Evolutionary conservation across 169 alveolate genomes (phyloP), one percentile per base, ranked within the genome.

Genomic region (Eimeria acervulina): DNA sequence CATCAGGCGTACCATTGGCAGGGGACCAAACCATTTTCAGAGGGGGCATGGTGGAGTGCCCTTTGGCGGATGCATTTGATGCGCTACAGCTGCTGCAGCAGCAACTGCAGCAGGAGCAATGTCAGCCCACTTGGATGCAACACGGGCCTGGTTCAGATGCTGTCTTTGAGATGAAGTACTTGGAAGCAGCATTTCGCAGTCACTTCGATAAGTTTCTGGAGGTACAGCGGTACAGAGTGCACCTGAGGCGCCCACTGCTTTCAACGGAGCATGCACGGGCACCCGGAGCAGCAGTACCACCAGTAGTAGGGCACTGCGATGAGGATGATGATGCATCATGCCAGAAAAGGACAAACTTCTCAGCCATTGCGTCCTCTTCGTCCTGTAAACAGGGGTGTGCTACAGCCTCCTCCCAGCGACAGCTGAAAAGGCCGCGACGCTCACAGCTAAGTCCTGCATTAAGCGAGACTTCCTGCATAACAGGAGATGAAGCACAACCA

Each of bases 51-150:
- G 59, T 51, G 23, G 80, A 33, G 59, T 85, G 93, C 55, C 93
- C 80, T 68, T 36, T 85, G 63, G 66, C 93, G 42, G 93, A 85
- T 55, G 52, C 93, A n/a, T 19, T 42, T 36, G 36, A 85, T 31
- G 76, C 93, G 19, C 93, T 85, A 26, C 59, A 55, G 78, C 78
- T 85, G 61, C 38, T 85, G 80, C 63, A 55, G 93, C 93, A 85
- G 52, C 52, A 81, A 31, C 52, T 59, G 93, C 93, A 83, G 59
- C 36, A 51, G 87, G 52, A 38, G 26, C 55, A 6, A 36, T 7
- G 33, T 26, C 63, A 76, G 90, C 90, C 42, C 74, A 47, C 13
- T 38, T 31, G 51, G 19, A 17, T n/a, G 74, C 74, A 81, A 6
- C 47, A 51, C 51, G 47, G 36, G 47, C 74, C 90, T 47, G 70